Evolutionary conservation across 2,329 filamentous ascomycete genomes (phyloP).

Genomic region (Lecanicillium sp.): DNA sequence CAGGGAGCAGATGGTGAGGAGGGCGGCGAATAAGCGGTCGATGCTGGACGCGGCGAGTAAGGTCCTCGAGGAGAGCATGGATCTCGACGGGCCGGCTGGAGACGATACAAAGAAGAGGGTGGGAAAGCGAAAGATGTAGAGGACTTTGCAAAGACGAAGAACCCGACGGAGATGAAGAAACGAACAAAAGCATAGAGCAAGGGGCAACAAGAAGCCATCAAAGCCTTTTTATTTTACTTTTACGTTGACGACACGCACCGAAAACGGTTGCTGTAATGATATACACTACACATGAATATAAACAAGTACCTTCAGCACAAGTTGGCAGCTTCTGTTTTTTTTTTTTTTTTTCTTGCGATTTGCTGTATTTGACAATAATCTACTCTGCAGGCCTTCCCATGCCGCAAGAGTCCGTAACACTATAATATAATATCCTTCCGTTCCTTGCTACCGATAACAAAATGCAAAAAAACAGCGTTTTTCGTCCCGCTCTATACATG

Average conservation of each 20-base stretch:
- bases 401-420: too few species aligned
- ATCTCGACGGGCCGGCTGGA: constrained; percentile 44
- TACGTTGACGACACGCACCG: constrained; percentile 3
- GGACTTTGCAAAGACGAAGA: neutral
- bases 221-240: neutral
- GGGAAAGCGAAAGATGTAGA: constrained; percentile 49
- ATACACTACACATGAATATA: constrained; percentile 9
- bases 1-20: constrained; percentile 21
- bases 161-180: neutral
- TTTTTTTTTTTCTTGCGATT: too few species aligned
- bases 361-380: too few species aligned
- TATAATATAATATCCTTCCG: too few species aligned
- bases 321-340: too few species aligned
- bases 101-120: constrained; percentile 46
- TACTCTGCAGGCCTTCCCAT: too few species aligned
- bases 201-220: constrained; percentile 1
- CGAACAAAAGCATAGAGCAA: neutral
- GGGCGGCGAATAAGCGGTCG: constrained; percentile 27
- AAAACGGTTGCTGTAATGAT: constrained; percentile 9
- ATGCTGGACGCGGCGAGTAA: constrained; percentile 37
- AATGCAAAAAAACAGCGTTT: too few species aligned
- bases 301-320: neutral
- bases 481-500: too few species aligned
- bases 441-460: too few species aligned
- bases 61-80: constrained; percentile 42